Conservation (phyloP, 2,329 filamentous ascomycete species). For the Podosphaera fusca region DNA sequence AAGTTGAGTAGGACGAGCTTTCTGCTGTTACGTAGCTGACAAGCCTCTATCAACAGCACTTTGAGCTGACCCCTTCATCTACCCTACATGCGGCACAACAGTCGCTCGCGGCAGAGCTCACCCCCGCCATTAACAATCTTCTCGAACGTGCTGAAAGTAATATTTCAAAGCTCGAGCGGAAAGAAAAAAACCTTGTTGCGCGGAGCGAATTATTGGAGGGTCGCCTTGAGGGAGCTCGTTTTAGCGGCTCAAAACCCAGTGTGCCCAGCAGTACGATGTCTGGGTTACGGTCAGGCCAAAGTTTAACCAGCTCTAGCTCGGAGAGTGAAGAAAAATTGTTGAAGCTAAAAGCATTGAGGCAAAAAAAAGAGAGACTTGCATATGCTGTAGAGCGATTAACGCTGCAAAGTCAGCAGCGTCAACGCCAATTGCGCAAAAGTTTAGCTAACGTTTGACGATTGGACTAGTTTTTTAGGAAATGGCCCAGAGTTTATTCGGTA, state of each 20-base stretch:
- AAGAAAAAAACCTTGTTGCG: slow-evolving; percentile 40
- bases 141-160: slow-evolving; percentile 38
- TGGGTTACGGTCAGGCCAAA: neutral
- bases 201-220: slow-evolving; percentile 45
- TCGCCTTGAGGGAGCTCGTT: slow-evolving; percentile 24
- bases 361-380: slow-evolving; percentile 47
- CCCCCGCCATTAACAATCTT: slow-evolving; percentile 44
- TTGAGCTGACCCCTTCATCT: slow-evolving; percentile 46
- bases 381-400: slow-evolving; percentile 47
- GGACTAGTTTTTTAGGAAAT: too few species aligned
- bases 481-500: too few species aligned
- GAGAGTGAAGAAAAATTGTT: slow-evolving; percentile 2
- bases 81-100: slow-evolving; percentile 40
- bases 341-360: slow-evolving; percentile 35
- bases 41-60: slow-evolving; percentile 29
- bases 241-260: slow-evolving; percentile 8
- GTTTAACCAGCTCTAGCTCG: too few species aligned
- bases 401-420: slow-evolving; percentile 42
- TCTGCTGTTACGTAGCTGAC: neutral
- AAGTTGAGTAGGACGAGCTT: slow-evolving; percentile 3
- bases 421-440: slow-evolving; percentile 50
- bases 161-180: slow-evolving; percentile 40
- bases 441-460: slow-evolving; percentile 26
- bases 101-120: slow-evolving; percentile 41
- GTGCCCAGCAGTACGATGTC: too few species aligned